Percentiles rank a stretch among this genome's conserved stretches.
Conservation (phyloP, 179 eudicot species). For the Patellifolia procumbens region DNA sequence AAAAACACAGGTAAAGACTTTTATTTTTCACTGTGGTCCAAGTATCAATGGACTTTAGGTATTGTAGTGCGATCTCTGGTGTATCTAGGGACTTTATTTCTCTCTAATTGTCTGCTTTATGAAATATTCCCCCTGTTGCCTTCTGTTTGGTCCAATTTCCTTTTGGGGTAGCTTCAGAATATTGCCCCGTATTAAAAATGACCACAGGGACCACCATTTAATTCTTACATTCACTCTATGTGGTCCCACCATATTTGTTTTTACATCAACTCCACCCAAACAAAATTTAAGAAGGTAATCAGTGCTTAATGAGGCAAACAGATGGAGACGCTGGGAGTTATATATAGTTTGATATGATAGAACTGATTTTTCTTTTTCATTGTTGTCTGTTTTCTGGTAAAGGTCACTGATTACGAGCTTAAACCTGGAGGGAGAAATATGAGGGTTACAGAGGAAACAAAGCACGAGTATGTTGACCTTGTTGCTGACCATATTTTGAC, state of each 20-base stretch:
- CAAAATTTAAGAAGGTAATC: too few species aligned
- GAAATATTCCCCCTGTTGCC: too few species aligned
- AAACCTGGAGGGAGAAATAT: slow-evolving; percentile 98
- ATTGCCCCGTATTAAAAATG: too few species aligned
- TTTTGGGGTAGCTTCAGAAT: too few species aligned
- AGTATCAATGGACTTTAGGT: not conserved
- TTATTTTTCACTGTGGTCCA: not conserved
- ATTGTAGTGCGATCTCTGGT: not conserved
- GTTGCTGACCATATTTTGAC: slow-evolving; percentile 98
- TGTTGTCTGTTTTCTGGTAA: slow-evolving; percentile 12
- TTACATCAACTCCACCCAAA: too few species aligned
- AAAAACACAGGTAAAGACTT: slow-evolving; percentile 78
- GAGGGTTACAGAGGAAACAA: slow-evolving; percentile 97
- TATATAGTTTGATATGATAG: slow-evolving; percentile 1
- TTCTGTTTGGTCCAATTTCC: too few species aligned
- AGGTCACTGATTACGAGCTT: slow-evolving; percentile 98
- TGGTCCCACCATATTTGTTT: too few species aligned
- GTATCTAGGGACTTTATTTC: not conserved
- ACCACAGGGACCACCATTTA: too few species aligned
- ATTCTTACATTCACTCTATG: too few species aligned
- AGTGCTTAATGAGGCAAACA: too few species aligned
- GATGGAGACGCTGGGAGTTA: too few species aligned
- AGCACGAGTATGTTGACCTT: slow-evolving; percentile 96
- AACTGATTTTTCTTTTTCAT: not conserved
- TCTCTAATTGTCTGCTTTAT: not conserved